phyloP scores from a whole-genome alignment of 106 monocot species.

The Dioscorea alata region DNA sequence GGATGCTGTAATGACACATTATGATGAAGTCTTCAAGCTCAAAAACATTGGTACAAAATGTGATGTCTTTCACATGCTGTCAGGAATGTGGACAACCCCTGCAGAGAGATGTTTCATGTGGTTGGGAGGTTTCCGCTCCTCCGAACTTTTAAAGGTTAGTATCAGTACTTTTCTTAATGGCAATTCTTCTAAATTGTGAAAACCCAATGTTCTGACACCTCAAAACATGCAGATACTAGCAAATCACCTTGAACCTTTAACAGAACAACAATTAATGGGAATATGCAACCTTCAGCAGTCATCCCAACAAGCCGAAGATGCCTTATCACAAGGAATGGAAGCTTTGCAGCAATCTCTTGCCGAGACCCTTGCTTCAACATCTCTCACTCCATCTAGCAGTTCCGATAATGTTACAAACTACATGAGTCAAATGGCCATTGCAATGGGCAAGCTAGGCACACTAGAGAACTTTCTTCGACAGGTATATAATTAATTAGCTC shows the following conservation, averaged over 20 bases:
- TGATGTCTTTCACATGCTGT: slow-evolving; percentile 90
- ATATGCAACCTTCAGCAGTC: slow-evolving; percentile 94
- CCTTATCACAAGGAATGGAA: slow-evolving; percentile 93
- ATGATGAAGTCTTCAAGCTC: slow-evolving; percentile 70
- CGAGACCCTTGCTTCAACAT: slow-evolving; percentile 62
- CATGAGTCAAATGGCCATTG: slow-evolving; percentile 81
- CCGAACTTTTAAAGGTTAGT: slow-evolving; percentile 74
- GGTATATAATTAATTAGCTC: slow-evolving; percentile 30
- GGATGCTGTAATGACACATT: slow-evolving; percentile 62
- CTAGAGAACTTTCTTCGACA: slow-evolving; percentile 85
- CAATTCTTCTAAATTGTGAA: no score
- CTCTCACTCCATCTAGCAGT: slow-evolving; percentile 21
- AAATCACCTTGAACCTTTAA: slow-evolving; percentile 73
- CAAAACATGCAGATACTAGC: slow-evolving; percentile 47
- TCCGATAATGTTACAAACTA: slow-evolving; percentile 77
- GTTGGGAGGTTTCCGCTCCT: slow-evolving; percentile 86
- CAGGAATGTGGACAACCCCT: slow-evolving; percentile 92
- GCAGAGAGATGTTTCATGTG: slow-evolving; percentile 95
- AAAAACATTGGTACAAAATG: slow-evolving; percentile 57
- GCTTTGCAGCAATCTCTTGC: slow-evolving; percentile 84
- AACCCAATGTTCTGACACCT: no score
- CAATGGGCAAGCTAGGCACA: slow-evolving; percentile 78
- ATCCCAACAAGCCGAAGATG: slow-evolving; percentile 87
- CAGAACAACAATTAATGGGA: slow-evolving; percentile 90
- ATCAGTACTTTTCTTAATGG: background rate